phyloP scores from a whole-genome alignment of 2,329 filamentous ascomycete genomes.

The Blastomyces percursus region DNA sequence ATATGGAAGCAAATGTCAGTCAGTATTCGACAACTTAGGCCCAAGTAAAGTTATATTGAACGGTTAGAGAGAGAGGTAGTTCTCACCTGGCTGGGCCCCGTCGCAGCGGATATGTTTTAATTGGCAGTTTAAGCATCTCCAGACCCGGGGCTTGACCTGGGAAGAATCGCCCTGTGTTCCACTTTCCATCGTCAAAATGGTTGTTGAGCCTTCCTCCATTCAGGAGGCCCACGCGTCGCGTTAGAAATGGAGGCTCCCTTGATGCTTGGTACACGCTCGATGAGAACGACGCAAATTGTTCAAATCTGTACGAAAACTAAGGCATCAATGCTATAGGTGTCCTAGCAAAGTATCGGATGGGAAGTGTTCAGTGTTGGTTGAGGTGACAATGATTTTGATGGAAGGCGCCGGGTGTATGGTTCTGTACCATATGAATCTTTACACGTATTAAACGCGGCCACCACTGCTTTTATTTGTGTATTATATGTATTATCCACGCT shows the following conservation, averaged over 20 bases:
- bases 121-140: not conserved
- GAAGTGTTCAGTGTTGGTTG: not conserved
- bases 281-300: not conserved
- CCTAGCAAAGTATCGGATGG: not conserved
- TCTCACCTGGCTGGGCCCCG: constrained; percentile 1
- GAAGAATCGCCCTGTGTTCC: not conserved
- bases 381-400: not conserved
- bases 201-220: not conserved
- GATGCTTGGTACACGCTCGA: not conserved
- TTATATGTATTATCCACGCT: not conserved
- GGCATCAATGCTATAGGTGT: too few species aligned
- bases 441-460: not conserved
- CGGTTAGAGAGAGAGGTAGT: not conserved
- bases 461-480: not conserved
- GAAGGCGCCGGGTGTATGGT: not conserved
- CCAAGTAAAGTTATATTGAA: not conserved
- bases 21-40: not conserved
- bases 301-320: not conserved
- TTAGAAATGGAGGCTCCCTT: not conserved
- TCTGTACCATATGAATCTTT: not conserved
- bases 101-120: not conserved
- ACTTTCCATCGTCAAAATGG: constrained; percentile 1
- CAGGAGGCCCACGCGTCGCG: not conserved
- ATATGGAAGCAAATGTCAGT: not conserved
- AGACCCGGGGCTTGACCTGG: not conserved